These are phyloP conservation scores for Aureobasidium leucospermi DNA, from an alignment of 2,329 filamentous ascomycete genomes.

Conservation along the genomic window DNA sequence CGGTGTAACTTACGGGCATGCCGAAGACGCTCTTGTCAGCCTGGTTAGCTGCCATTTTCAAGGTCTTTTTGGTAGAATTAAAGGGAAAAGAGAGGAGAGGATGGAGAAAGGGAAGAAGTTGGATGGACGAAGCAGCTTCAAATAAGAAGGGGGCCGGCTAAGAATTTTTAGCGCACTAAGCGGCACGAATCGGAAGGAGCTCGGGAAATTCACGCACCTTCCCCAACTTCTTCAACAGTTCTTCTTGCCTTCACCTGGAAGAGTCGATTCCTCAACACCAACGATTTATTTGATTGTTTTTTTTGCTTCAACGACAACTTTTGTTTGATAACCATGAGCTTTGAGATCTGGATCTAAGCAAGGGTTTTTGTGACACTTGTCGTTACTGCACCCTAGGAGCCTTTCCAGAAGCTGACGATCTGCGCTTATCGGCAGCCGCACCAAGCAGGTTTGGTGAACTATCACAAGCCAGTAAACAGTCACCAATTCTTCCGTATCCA, in stretches of 20 bases:
- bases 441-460: not conserved
- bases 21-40: slow-evolving; percentile 49
- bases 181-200: slow-evolving; percentile 12
- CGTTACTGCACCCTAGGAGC: not conserved
- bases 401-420: slow-evolving; percentile 7
- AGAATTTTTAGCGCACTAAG: slow-evolving; percentile 12
- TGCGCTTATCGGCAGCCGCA: slow-evolving; percentile 7
- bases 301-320: not conserved
- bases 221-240: slow-evolving; percentile 4
- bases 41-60: slow-evolving; percentile 38
- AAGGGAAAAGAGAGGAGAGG: slow-evolving; percentile 24
- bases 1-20: slow-evolving; percentile 34
- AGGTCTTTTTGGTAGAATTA: slow-evolving; percentile 24
- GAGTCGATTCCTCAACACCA: slow-evolving; percentile 12
- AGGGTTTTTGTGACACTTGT: not conserved
- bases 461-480: not conserved
- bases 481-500: not conserved
- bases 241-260: slow-evolving; percentile 11
- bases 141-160: slow-evolving; percentile 12
- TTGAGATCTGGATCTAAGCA: not conserved
- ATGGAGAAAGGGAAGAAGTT: slow-evolving; percentile 17
- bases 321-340: not conserved
- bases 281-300: not conserved
- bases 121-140: slow-evolving; percentile 3
- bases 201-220: slow-evolving; percentile 11